These are phyloP conservation scores for Prunus dulcis DNA, from an alignment of 306 rosid species.

Conservation along the genomic window DNA sequence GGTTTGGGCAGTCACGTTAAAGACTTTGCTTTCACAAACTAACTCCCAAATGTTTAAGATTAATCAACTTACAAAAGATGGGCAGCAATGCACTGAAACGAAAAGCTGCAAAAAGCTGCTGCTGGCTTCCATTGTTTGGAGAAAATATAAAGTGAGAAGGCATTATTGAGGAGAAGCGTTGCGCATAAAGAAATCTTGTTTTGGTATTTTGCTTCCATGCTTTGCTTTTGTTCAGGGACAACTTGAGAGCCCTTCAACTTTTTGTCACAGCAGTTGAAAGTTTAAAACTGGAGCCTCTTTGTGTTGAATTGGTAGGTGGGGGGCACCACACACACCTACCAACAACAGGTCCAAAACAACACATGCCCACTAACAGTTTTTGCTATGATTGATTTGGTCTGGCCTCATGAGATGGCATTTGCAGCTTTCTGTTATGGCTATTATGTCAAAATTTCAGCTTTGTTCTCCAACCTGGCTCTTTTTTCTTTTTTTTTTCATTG, in stretches of 20 bases:
- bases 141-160: neutral
- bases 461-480: no score
- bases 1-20: neutral
- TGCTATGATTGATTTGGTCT: conserved; percentile 17
- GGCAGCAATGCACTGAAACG: neutral
- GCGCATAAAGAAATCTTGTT: neutral
- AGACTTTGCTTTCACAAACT: neutral
- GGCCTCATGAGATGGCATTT: conserved; percentile 1
- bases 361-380: conserved; percentile 12
- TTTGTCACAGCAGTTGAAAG: neutral
- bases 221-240: conserved; percentile 28
- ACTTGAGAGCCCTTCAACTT: conserved; percentile 24
- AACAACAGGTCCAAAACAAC: neutral
- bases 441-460: no score
- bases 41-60: neutral
- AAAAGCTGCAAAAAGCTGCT: neutral
- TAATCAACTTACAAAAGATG: neutral
- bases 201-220: conserved; percentile 7
- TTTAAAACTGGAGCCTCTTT: neutral
- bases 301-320: conserved; percentile 6
- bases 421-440: conserved; percentile 3
- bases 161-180: neutral
- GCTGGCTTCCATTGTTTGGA: neutral
- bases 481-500: no score
- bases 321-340: neutral